A percentile compares a stretch with the other conserved stretches of the same genome.
Conservation (phyloP, 306 rosid species). For the Crotalaria pallida region DNA sequence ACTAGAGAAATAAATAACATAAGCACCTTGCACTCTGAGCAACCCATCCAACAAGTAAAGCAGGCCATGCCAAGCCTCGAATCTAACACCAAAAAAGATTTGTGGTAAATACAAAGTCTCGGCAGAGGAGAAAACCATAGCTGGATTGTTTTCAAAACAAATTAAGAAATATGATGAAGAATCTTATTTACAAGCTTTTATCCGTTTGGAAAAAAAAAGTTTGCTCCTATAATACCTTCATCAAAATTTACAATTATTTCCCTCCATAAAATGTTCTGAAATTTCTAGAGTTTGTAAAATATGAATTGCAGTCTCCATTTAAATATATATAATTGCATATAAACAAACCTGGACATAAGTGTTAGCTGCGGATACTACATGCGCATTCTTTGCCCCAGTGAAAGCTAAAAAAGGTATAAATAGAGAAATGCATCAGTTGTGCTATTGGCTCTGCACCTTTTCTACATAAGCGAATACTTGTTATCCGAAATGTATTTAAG, state of each 20-base stretch:
- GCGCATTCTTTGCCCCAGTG: conserved; percentile 58
- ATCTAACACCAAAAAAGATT: conserved; percentile 24
- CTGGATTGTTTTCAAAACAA: conserved; percentile 11
- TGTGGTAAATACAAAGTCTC: neutral
- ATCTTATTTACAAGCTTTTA: conserved; percentile 7
- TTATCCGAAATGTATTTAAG: conserved; percentile 5
- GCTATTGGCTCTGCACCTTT: conserved; percentile 19
- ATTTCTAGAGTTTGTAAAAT: neutral
- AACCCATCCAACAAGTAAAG: conserved; percentile 55
- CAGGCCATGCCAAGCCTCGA: conserved; percentile 53
- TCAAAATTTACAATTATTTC: neutral
- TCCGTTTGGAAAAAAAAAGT: neutral
- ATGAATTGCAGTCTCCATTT: conserved; percentile 1
- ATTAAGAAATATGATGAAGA: neutral
- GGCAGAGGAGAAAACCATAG: conserved; percentile 12
- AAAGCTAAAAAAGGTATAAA: conserved; percentile 56
- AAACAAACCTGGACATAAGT: conserved; percentile 76
- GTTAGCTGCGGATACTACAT: conserved; percentile 77
- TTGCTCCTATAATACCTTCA: neutral
- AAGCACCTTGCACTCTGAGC: conserved; percentile 58
- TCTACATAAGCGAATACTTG: conserved; percentile 13
- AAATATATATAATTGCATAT: neutral
- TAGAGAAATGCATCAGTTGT: conserved; percentile 32
- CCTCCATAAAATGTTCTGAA: neutral
- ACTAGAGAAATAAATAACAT: conserved; percentile 3